Evolutionary conservation across 2,329 filamentous ascomycete genomes (phyloP).

Genomic region (Colletotrichum musae): DNA sequence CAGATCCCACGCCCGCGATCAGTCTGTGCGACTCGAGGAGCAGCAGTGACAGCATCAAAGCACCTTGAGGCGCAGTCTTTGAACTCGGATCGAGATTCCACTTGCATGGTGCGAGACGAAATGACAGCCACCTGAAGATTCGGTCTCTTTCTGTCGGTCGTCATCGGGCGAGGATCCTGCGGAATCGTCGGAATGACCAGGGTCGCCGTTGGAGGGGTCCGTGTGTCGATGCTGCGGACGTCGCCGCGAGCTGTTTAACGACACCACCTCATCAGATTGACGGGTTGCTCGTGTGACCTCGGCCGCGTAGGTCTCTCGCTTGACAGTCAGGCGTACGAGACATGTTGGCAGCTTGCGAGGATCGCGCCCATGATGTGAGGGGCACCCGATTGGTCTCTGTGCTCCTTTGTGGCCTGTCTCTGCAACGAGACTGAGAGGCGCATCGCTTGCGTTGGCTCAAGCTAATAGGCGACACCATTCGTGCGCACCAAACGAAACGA

Average conservation of each 20-base stretch:
- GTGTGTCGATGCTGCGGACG: constrained; percentile 8
- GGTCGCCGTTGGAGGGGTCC: background rate
- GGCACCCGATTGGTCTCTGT: constrained; percentile 1
- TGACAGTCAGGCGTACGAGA: background rate
- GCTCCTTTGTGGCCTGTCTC: constrained; percentile 1
- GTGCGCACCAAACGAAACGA: constrained; percentile 15
- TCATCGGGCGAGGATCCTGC: background rate
- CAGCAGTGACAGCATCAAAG: constrained; percentile 22
- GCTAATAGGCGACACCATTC: background rate
- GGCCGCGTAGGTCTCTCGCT: too few species aligned
- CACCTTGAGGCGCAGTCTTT: constrained; percentile 7
- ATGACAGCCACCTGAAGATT: constrained; percentile 1
- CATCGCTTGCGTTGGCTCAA: constrained; percentile 5
- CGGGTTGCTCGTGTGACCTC: too few species aligned
- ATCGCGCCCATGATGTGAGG: constrained; percentile 13
- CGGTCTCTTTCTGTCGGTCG: background rate
- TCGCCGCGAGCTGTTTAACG: constrained; percentile 2
- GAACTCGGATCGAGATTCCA: constrained; percentile 19
- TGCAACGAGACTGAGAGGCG: constrained; percentile 13
- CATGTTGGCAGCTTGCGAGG: background rate
- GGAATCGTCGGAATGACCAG: constrained; percentile 1
- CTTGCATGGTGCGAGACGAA: constrained; percentile 1
- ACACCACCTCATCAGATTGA: background rate
- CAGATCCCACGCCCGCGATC: constrained; percentile 24
- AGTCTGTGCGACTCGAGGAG: constrained; percentile 22